phyloP scores from a whole-genome alignment of 352 stramenopile genomes.

The Phytophthora pistaciae region DNA sequence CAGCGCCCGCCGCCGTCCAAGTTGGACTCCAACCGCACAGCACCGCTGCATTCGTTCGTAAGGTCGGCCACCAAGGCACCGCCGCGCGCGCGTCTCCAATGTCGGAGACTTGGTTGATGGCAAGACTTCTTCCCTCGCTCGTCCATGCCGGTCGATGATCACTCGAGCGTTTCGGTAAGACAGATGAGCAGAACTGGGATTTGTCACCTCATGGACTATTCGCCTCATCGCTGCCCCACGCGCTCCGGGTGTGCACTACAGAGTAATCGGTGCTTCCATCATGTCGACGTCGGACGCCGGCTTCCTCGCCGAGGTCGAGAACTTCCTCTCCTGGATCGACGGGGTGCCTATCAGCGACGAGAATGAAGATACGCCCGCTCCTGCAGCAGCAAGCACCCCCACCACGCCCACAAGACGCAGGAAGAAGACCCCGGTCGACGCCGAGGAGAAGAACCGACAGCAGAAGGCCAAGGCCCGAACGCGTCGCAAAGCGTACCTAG shows the following conservation, averaged over 20 bases:
- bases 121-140: too few relatives aligned
- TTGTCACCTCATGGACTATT: background rate
- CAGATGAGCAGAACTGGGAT: too few relatives aligned
- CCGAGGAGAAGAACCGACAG: background rate
- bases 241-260: background rate
- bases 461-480: constrained; percentile 3
- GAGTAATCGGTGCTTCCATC: background rate
- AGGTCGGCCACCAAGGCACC: background rate
- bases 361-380: background rate
- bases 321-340: background rate
- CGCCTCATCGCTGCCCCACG: background rate
- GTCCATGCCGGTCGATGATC: too few relatives aligned
- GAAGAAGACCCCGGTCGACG: background rate
- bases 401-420: background rate
- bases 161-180: too few relatives aligned
- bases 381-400: background rate
- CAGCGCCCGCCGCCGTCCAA: too few relatives aligned
- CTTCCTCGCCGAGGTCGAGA: background rate
- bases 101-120: background rate
- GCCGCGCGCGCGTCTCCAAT: background rate
- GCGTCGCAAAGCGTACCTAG: constrained; percentile 22
- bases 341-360: background rate
- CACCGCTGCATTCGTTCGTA: background rate
- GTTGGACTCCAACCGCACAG: background rate
- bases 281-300: background rate